Base-by-base conservation (phyloP, 371 early-diverging fungal genomes). In the Scutellospora calospora region DNA sequence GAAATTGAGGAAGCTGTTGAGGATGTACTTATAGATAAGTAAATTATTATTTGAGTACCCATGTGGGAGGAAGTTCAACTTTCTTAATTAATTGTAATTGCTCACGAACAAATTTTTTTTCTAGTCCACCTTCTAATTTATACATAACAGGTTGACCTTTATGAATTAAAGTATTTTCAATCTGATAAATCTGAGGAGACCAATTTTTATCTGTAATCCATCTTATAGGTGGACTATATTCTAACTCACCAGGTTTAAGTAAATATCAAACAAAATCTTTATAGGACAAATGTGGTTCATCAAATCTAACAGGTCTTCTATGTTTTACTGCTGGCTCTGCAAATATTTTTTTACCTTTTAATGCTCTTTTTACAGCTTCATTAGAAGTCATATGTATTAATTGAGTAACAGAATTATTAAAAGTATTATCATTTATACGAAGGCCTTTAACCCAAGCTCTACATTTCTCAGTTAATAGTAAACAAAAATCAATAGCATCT, bases 181-280 rank as follows among this genome's bases (percentile, higher is more conserved):
- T 73, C 45, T 18, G 52, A 73, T 22, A 73, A 73, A 73, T 51
- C 52, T 73, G 12, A 29, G 72, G 45, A 18, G 73, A 49, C 29
- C 54, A 73, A 73, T 51, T 73, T 31, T 51, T 49, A 3, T 73
- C 73, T 18, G 25, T 52, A 27, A n/a, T n/a, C 5, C 27, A 52
- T 51, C 73, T 52, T 5, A 5, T 49, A 2, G n/a, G n/a, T n/a
- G n/a, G n/a, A n/a, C 73, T 52, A 72, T 12, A 49, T n/a, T 73
- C 52, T 73, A 73, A 73, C 18, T 73, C 49, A 3, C 52, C 49
- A 73, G 49, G 73, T 52, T 73, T 22, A 31, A 73, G 73, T 52
- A 73, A 73, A 73, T 73, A 73, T 73, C 12, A 49, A 49, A 72
- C 72, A 72, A 29, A 72, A 72, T 41, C 51, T 49, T 72, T 72